Base-by-base conservation (phyloP, 768 basidiomycete species). In the Lactifluus piperatus region DNA sequence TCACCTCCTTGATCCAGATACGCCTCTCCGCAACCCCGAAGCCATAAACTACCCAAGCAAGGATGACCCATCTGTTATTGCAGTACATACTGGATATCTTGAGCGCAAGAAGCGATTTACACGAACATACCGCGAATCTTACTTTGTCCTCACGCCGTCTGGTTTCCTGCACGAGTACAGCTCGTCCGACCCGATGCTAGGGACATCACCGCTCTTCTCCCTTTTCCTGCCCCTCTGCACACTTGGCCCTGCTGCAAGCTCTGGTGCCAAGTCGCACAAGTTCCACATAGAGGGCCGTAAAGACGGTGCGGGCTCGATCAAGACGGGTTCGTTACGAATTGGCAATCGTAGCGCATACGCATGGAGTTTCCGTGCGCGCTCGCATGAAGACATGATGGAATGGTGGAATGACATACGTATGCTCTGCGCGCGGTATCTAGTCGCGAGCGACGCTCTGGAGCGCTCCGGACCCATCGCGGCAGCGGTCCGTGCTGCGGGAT, bases 331-430 rank as follows among this genome's bases (percentile, higher is more conserved):
- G 2, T 68, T 84, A 66, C 68, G 79, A 29, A 58, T 64, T 26
- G 26, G 70, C 36, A 60, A 69, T 54, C 67, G 73, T 39, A 72
- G 77, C 24, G 75, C 81, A 54, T 79, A 83, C 66, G 91, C 91
- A 29, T 98, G 89, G 84, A 89, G 85, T 50, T 98, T 99, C 79
- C 81, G 93, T 36, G 81, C 89, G 47, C 76, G 95, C 60, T 88
- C 85, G 58, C 83, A 88, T 64, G 95, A 98, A 63, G 95, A 97
- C 65, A 93, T 97, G 92, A 92, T 97, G 92, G 97, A 99, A 74
- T 97, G 97, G 91, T 99, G 97, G 97, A 98, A 98, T 69, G 97
- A 98, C 69, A 78, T 94, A 41, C 74, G 91, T 61, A 94, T 94
- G 91, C 75, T 95, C 41, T 94, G 93, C 67, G 92, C 94, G 22